Conservation (phyloP, 1,284 basidiomycete genomes). For the Takashimella koratensis region DNA sequence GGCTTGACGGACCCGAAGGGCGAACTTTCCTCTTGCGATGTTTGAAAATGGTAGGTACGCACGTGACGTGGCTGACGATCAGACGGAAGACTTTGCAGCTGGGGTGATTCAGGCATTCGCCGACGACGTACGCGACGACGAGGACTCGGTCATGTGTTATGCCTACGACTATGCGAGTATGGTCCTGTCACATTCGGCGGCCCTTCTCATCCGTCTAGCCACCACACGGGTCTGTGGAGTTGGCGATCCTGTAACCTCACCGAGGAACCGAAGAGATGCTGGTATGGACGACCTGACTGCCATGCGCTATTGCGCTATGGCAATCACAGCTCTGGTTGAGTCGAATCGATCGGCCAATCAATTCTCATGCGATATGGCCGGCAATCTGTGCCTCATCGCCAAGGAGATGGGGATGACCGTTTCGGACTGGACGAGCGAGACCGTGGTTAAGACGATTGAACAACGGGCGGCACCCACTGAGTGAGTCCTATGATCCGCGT, state of each 20-base stretch:
- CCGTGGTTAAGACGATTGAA: conserved; percentile 5
- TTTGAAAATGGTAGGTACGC: conserved; percentile 15
- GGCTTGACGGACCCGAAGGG: conserved; percentile 2
- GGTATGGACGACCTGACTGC: conserved; percentile 11
- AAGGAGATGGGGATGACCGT: conserved; percentile 18
- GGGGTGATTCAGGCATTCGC: conserved; percentile 18
- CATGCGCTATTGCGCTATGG: conserved; percentile 19
- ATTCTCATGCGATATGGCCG: conserved; percentile 24
- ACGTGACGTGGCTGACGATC: background rate
- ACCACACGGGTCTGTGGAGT: conserved; percentile 9
- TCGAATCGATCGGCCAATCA: conserved; percentile 19
- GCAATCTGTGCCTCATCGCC: conserved; percentile 17
- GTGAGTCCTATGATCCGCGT: conserved; percentile 4
- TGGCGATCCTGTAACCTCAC: background rate
- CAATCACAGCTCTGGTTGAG: conserved; percentile 20
- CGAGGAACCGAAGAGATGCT: background rate
- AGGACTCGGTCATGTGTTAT: conserved; percentile 11
- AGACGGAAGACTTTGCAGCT: conserved; percentile 17
- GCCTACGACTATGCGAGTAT: conserved; percentile 23
- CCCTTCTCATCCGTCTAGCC: conserved; percentile 12
- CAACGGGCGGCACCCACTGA: conserved; percentile 3
- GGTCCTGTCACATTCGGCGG: conserved; percentile 19
- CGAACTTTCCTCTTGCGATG: conserved; percentile 2
- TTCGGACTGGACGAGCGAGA: conserved; percentile 13
- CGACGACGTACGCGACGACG: conserved; percentile 18